A percentile compares a stretch with the other conserved stretches of the same genome.
Evolutionary conservation across 2,329 filamentous ascomycete species (phyloP).

Genomic region (Xylariaceae sp.): DNA sequence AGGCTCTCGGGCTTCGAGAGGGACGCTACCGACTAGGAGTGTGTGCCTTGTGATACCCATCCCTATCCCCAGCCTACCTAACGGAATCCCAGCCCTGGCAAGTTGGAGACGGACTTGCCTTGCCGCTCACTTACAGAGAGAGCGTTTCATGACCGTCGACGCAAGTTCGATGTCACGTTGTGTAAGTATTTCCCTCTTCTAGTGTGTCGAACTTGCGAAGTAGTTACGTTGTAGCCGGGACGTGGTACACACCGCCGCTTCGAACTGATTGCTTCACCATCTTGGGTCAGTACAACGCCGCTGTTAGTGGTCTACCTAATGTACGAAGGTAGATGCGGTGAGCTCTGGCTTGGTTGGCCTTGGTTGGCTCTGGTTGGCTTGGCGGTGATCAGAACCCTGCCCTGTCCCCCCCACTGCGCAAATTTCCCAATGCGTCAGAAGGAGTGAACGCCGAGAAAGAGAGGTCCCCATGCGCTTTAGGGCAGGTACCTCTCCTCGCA

Average conservation of each 20-base stretch:
- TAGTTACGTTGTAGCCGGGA: background rate
- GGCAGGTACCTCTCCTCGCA: constrained; percentile 3
- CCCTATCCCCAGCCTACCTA: background rate
- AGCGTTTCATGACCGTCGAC: no score
- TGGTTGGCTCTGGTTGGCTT: constrained; percentile 17
- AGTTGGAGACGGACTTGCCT: background rate
- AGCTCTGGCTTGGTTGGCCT: constrained; percentile 5
- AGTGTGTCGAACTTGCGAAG: background rate
- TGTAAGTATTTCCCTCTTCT: background rate
- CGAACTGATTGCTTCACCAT: constrained; percentile 16
- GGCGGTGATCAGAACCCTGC: constrained; percentile 19
- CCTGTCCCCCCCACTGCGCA: constrained; percentile 18
- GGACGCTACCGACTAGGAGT: no score
- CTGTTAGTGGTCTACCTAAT: background rate
- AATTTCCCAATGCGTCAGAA: constrained; percentile 26
- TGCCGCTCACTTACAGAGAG: background rate
- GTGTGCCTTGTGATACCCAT: no score
- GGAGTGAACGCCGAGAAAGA: constrained; percentile 16
- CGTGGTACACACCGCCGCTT: constrained; percentile 29
- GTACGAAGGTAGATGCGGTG: constrained; percentile 21
- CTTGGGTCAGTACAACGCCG: constrained; percentile 13
- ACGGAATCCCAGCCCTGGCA: background rate
- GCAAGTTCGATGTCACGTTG: background rate
- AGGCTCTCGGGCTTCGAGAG: no score
- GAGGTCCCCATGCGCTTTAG: constrained; percentile 22